Evolutionary conservation across 2,329 filamentous ascomycete genomes (phyloP).

Genomic region (Colletotrichum orbiculare): DNA sequence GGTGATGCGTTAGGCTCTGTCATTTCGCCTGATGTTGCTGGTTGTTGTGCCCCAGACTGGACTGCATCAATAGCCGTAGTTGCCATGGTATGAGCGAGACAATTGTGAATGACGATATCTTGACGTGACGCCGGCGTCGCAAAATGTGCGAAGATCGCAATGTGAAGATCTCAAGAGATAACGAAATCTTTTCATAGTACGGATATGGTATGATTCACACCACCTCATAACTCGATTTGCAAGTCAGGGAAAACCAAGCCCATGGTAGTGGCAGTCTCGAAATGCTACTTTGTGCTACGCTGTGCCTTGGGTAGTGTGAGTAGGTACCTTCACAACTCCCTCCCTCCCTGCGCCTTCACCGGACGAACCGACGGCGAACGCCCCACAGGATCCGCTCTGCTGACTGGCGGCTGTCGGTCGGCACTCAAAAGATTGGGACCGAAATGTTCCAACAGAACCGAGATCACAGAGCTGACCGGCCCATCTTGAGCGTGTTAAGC

Average conservation of each 20-base stretch:
- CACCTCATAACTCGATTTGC: too few species aligned
- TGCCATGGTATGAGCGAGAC: conserved; percentile 4
- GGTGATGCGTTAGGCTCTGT: too few species aligned
- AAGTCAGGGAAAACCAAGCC: neutral
- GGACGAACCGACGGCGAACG: conserved; percentile 9
- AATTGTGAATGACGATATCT: too few species aligned
- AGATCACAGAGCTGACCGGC: neutral
- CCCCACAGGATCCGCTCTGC: conserved; percentile 15
- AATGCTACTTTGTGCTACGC: conserved; percentile 2
- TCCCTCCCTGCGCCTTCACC: neutral
- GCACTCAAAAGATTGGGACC: neutral
- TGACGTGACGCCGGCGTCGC: too few species aligned
- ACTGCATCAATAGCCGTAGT: neutral
- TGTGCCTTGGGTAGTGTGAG: conserved; percentile 5
- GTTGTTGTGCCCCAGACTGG: neutral
- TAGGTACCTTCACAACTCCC: neutral
- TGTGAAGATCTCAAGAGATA: neutral
- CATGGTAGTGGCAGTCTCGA: neutral
- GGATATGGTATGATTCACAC: neutral
- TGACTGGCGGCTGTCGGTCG: conserved; percentile 18
- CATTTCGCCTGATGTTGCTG: too few species aligned
- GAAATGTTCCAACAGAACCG: neutral
- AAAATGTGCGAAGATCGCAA: too few species aligned
- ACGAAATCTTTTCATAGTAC: too few species aligned
- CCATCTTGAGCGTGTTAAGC: neutral